Evolutionary conservation across 2,329 filamentous ascomycete species (phyloP).

Genomic region (Verticillium longisporum): DNA sequence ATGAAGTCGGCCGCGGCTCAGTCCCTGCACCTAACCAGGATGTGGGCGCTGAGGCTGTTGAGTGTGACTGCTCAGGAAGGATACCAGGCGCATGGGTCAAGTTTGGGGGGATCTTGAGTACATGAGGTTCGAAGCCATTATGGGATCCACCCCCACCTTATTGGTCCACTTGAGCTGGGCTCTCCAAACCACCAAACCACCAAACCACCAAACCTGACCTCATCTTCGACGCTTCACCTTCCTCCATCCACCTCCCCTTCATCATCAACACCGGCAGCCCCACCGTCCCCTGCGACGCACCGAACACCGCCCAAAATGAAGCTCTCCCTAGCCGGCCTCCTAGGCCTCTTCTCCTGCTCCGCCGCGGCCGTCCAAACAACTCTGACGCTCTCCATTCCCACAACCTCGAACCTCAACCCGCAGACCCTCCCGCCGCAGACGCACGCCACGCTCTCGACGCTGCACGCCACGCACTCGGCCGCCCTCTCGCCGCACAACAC

Average conservation of each 20-base stretch:
- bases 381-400: slow-evolving; percentile 37
- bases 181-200: not conserved
- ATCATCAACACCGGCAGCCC: slow-evolving; percentile 6
- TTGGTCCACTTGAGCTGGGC: not conserved
- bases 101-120: not conserved
- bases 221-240: not conserved
- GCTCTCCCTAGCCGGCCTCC: slow-evolving; percentile 25
- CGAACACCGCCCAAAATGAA: slow-evolving; percentile 22
- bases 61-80: not conserved
- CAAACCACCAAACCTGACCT: not conserved
- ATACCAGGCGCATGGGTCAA: not conserved
- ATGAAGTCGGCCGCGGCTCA: too few relatives aligned
- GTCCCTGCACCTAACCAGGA: too few relatives aligned
- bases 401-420: slow-evolving; percentile 36
- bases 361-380: slow-evolving; percentile 27
- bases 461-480: slow-evolving; percentile 36
- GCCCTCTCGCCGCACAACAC: slow-evolving; percentile 62
- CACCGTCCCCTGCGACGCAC: slow-evolving; percentile 6
- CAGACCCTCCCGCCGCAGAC: slow-evolving; percentile 56
- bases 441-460: slow-evolving; percentile 51
- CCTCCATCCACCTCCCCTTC: not conserved
- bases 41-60: too few relatives aligned
- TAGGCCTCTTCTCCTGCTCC: slow-evolving; percentile 23
- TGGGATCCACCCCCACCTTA: not conserved
- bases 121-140: not conserved